A percentile compares a stretch with the other conserved stretches of the same genome.
These are phyloP conservation scores for Rhynchosporium agropyri DNA, from an alignment of 2,329 filamentous ascomycete genomes.

Conservation along the genomic window DNA sequence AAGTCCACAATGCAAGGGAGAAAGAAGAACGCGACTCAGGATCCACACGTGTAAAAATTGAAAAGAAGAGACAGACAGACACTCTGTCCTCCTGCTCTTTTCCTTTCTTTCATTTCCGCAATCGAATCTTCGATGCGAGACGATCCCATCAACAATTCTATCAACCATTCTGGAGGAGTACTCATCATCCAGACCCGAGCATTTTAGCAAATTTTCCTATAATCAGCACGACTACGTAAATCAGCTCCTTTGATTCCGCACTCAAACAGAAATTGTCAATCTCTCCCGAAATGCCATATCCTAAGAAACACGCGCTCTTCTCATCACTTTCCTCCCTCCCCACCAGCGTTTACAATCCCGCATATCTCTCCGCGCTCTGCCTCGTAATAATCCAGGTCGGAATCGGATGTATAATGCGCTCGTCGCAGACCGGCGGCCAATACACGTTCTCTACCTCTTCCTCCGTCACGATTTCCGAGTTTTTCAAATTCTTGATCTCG, in stretches of 20 bases:
- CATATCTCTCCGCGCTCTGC: conserved; percentile 40
- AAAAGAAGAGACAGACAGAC: background rate
- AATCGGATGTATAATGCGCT: conserved; percentile 44
- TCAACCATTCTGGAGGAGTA: no score
- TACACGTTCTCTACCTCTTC: conserved; percentile 38
- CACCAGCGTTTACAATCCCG: conserved; percentile 13
- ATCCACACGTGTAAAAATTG: background rate
- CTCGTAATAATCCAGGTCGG: conserved; percentile 44
- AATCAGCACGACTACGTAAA: no score
- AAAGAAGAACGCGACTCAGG: background rate
- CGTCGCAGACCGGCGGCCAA: conserved; percentile 38
- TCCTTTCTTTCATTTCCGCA: no score
- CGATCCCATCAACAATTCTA: no score
- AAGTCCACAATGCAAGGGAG: conserved; percentile 6
- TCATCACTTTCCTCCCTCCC: background rate
- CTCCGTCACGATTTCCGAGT: conserved; percentile 43
- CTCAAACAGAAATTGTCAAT: no score
- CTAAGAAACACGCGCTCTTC: no score
- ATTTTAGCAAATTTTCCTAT: no score
- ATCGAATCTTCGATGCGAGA: no score
- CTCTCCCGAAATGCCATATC: no score
- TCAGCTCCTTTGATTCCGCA: no score
- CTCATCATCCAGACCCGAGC: no score
- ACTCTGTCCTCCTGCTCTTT: conserved; percentile 1
- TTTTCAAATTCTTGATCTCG: conserved; percentile 42